phyloP scores from a whole-genome alignment of 2,329 filamentous ascomycete species.

The Helicocarpus griseus region DNA sequence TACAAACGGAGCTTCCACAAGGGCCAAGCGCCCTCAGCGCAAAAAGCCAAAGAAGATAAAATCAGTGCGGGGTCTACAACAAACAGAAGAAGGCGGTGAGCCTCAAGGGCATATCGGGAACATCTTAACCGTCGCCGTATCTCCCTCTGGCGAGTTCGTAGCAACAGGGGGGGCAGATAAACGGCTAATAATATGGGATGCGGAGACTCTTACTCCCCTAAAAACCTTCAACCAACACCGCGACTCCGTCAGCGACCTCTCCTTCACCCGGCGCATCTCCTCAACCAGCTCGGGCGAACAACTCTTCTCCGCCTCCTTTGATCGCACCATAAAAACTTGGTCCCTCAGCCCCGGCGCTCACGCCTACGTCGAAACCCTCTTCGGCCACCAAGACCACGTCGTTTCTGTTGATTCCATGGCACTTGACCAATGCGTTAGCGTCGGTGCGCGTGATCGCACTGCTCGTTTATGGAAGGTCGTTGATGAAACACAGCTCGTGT shows the following conservation, averaged over 20 bases:
- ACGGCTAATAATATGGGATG: constrained; percentile 80
- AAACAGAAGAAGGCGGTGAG: constrained; percentile 29
- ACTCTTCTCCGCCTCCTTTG: constrained; percentile 80
- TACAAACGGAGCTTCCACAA: constrained; percentile 53
- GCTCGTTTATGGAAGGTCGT: constrained; percentile 92
- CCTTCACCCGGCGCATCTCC: constrained; percentile 68
- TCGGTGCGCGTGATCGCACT: constrained; percentile 82
- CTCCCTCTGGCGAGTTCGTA: constrained; percentile 79
- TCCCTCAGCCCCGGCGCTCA: constrained; percentile 67
- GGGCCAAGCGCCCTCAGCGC: constrained; percentile 41
- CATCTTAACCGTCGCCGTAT: constrained; percentile 78
- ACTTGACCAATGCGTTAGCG: constrained; percentile 81
- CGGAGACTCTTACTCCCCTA: constrained; percentile 64
- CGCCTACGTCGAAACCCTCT: constrained; percentile 90
- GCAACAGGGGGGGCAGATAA: constrained; percentile 82
- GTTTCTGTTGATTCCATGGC: constrained; percentile 73
- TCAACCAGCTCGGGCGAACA: constrained; percentile 56
- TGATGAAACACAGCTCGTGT: constrained; percentile 91
- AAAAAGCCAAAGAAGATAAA: constrained; percentile 37
- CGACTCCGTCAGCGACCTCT: constrained; percentile 73
- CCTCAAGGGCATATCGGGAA: constrained; percentile 66
- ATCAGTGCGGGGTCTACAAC: constrained; percentile 40
- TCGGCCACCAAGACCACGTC: constrained; percentile 89
- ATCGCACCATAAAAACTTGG: constrained; percentile 94
- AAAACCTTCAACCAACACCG: constrained; percentile 87